phyloP scores from a whole-genome alignment of 306 rosid genomes.

The Quercus berberidifolia region DNA sequence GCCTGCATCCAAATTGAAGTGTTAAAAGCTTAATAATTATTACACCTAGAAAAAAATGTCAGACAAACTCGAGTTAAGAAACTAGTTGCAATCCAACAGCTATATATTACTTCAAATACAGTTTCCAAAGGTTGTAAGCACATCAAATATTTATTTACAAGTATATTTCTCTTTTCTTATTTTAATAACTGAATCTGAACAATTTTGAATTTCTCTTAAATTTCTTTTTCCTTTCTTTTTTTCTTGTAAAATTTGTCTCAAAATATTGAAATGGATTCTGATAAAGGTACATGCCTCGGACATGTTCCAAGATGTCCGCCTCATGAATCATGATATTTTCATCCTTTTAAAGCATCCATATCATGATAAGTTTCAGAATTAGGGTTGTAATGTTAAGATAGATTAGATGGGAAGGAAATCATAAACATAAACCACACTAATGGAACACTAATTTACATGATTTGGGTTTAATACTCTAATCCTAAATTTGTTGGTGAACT shows the following conservation, averaged over 20 bases:
- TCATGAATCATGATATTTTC: not conserved
- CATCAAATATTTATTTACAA: not conserved
- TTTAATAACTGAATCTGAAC: not conserved
- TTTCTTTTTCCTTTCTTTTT: not conserved
- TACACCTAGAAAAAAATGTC: not conserved
- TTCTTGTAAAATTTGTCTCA: not conserved
- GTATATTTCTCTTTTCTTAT: not conserved
- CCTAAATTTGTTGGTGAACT: not conserved
- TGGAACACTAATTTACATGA: not conserved
- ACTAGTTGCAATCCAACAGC: not conserved
- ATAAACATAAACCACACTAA: not conserved
- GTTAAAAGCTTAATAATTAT: not conserved
- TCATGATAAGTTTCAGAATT: not conserved
- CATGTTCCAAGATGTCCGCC: not conserved
- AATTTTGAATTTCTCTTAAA: no score
- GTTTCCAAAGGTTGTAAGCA: not conserved
- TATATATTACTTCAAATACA: not conserved
- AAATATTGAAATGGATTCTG: not conserved
- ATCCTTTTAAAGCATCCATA: not conserved
- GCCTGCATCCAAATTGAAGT: slow-evolving; percentile 37
- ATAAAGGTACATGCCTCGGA: not conserved
- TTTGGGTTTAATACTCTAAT: not conserved
- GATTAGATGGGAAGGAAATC: not conserved
- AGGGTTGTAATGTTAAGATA: not conserved
- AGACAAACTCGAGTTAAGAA: not conserved